Base-by-base conservation (phyloP, 1,284 basidiomycete species). In the Puccinia coronata region DNA sequence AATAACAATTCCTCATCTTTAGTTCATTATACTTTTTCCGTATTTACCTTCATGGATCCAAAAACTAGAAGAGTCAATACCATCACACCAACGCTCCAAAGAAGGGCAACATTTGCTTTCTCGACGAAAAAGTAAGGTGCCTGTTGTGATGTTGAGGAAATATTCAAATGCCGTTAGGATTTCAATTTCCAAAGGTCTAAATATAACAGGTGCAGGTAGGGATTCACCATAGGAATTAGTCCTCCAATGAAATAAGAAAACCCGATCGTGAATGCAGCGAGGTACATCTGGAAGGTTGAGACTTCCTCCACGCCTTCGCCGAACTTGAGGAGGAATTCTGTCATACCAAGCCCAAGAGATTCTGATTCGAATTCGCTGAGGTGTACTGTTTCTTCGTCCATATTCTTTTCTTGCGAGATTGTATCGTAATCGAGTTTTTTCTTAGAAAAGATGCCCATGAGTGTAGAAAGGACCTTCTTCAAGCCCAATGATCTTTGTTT, bases 231-330 rank as follows among this genome's bases (percentile, higher is more conserved):
- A 16, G 83, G 83, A 84, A 96, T 92, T 75, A 95, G 88, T 49
- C 95, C 95, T 77, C 95, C 95, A 81, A 96, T 63, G 84, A 95
- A 89, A 88, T 93, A 92, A 1, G 92, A 92, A 86, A 92, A 89
- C 77, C 95, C 95, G 85, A 98, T 97, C 0, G 95, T 98, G 84
- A 96, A 90, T 0, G 96, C 95, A 1, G 93, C 95, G 71, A 92
- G 89, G 87, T 94, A 97, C 82, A 89, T 84, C 43, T 89, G 84
- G 87, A 88, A 84, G 88, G 89, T 89, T 0, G 92, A 92, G 49
- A 93, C 90, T 87, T 97, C 95, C 89, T 96, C 94, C 82, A 96
- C 86, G 31, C 94, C 93, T 86, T 94, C 92, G 47, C 95, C 94
- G 84, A 97, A 97, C 87, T 94, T 95, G 84, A 97, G 89, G 84